These are phyloP conservation scores for Zopfia rhizophila DNA, from an alignment of 2,329 filamentous ascomycete species.

Conservation along the genomic window DNA sequence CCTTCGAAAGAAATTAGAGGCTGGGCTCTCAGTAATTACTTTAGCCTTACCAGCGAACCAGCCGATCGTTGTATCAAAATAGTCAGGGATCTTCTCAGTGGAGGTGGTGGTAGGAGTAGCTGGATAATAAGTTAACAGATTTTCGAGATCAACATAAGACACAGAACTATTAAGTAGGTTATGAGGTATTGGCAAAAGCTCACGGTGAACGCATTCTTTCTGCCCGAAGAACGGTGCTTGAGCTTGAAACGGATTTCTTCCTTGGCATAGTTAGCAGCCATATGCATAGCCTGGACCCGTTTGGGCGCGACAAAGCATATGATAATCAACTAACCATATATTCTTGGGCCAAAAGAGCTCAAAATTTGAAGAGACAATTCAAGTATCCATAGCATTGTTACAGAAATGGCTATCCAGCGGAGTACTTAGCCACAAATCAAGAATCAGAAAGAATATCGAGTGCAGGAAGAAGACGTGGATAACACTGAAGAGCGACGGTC, in stretches of 20 bases:
- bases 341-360: constrained; percentile 4
- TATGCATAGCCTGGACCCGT: background rate
- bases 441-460: no score
- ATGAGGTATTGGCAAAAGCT: background rate
- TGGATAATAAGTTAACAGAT: constrained; percentile 19
- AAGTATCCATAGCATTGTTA: constrained; percentile 17
- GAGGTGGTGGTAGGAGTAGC: constrained; percentile 34
- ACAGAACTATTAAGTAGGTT: no score
- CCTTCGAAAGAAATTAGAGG: constrained; percentile 51
- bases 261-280: constrained; percentile 1
- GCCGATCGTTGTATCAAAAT: constrained; percentile 44
- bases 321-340: constrained; percentile 6
- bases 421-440: no score
- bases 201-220: constrained; percentile 31
- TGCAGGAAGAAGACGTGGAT: no score
- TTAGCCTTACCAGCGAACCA: constrained; percentile 37
- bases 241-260: constrained; percentile 1
- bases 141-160: background rate
- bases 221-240: constrained; percentile 29
- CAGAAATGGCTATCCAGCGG: no score
- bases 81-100: constrained; percentile 40
- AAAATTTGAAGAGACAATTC: constrained; percentile 12
- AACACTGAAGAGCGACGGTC: no score
- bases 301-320: background rate
- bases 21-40: background rate